Evolutionary conservation across 2,329 filamentous ascomycete species (phyloP), one percentile per base, ranked within the genome.

Genomic region (Phoma herbarum): DNA sequence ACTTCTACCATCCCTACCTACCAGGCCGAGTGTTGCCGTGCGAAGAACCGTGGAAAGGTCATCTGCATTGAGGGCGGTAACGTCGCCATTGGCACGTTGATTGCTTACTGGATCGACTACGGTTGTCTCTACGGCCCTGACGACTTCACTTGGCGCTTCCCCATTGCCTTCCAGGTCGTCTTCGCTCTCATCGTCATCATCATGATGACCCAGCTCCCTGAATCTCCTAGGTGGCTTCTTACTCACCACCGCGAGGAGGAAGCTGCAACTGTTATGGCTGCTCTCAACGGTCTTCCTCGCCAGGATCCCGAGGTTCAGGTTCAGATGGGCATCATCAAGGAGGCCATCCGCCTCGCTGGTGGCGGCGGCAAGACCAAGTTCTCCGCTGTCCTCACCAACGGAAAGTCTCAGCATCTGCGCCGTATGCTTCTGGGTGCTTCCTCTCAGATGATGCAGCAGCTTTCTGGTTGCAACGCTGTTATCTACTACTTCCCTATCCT

Each of bases 381-480:
- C 68, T 83, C 80, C 65, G 81, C 84, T 11, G 77, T 87, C 7
- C 80, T 88, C 64, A 88, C 85, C 3, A 80, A 81, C 52, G 86
- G 86, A 63, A 86, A 85, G 76, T 86, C 85, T 0, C 86, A 89
- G 76, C 85, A 89, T 68, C 83, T 88, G 76, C 83, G 86, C 16
- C 82, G 87, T 44, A 85, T 88, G 78, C 58, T 88, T 33, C 79
- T 89, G 8, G 86, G 86, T 14, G 79, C 84, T 2, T 82, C 80
- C n/a, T 82, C 81, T 5, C 86, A 89, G 72, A 78, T 88, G 42
- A 86, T 88, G 81, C 86, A 88, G 70, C 87, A 89, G 45, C 60
- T 71, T 41, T 70, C 67, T 35, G 71, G 70, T 23, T 74, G 72
- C 61, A 79, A 79, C 54, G 78, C 78, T 14, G 77, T 81, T 56